Evolutionary conservation across 2,329 filamentous ascomycete genomes (phyloP), one percentile per base, ranked within the genome.

Genomic region (Eutypella sp.): DNA sequence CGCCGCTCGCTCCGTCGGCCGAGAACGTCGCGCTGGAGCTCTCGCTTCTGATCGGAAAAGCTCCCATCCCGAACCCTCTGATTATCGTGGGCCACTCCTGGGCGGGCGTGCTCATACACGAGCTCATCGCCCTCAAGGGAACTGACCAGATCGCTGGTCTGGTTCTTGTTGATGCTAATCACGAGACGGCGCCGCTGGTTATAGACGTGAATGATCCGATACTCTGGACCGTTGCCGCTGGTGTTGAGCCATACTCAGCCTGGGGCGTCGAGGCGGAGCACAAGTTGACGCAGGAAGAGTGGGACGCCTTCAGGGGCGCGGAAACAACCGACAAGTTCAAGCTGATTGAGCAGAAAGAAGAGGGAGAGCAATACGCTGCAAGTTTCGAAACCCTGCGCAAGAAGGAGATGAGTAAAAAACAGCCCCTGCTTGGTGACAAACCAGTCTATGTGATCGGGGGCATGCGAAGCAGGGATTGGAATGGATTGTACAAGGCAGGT

Each of bases 401-500:
- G 31, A 66, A 62, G 49, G 44, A 53, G 25, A 22, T 64, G 29
- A 25, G 31, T 20, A 58, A 53, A 24, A 56, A 44, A 20, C 55
- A 57, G 50, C 57, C 61, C 15, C 43, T 63, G 16, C 6, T 61
- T 23, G 55, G 50, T 7, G 41, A 53, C 7, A 57, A 48, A 20
- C 55, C 58, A 25, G 46, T 56, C 9, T 52, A 44, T 50, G 47
- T 53, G 10, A 45, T 51, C 31, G 44, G 49, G 25, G 56, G 59
- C 7, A 53, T 41, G 13, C 49, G 57, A 24, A 59, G 60, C 24
- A 52, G 60, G 45, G 59, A 64, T 45, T 60, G 58, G 57, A 52
- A 46, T 44, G 50, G 54, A 2, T 42, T 66, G 51, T 67, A 64
- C 42, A 48, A 57, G 29, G 59, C 53, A 15, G 64, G 63, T 3